Evolutionary conservation across 2,329 filamentous ascomycete genomes (phyloP).

Genomic region (Coniochaeta sp.): DNA sequence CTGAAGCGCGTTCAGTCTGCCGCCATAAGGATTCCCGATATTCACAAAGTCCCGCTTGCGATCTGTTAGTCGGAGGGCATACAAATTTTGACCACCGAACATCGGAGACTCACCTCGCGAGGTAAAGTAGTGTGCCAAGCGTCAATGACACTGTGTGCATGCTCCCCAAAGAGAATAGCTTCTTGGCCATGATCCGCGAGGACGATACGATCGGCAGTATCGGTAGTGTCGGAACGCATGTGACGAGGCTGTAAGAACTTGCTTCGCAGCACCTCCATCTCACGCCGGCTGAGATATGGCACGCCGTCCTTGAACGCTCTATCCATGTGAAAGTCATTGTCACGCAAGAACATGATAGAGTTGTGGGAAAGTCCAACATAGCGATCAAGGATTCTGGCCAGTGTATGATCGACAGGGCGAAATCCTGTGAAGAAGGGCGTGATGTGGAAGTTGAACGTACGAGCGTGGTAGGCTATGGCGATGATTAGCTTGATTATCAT

Average conservation of each 20-base stretch:
- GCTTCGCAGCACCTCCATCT: conserved; percentile 9
- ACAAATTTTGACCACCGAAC: not conserved
- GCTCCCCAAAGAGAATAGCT: conserved; percentile 9
- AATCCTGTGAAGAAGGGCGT: conserved; percentile 18
- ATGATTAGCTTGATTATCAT: not conserved
- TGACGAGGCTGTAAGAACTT: conserved; percentile 3
- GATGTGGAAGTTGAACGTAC: conserved; percentile 22
- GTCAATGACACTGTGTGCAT: not conserved
- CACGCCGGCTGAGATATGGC: conserved; percentile 20
- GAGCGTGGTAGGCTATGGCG: conserved; percentile 11
- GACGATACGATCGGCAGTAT: conserved; percentile 3
- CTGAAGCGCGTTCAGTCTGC: conserved; percentile 17
- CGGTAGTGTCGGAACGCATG: not conserved
- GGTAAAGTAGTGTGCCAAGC: conserved; percentile 4
- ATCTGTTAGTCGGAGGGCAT: not conserved
- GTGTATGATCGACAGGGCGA: not conserved
- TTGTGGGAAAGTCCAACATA: conserved; percentile 18
- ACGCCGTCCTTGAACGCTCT: conserved; percentile 19
- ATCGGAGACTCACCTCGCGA: not conserved
- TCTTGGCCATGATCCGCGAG: conserved; percentile 3
- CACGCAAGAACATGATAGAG: conserved; percentile 20
- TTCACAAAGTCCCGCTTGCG: conserved; percentile 4
- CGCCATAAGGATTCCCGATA: conserved; percentile 14
- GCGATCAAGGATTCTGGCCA: conserved; percentile 18
- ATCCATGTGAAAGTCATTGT: conserved; percentile 17